Conservation (phyloP, 2,329 filamentous ascomycete species). For the Akanthomyces lecanii region DNA sequence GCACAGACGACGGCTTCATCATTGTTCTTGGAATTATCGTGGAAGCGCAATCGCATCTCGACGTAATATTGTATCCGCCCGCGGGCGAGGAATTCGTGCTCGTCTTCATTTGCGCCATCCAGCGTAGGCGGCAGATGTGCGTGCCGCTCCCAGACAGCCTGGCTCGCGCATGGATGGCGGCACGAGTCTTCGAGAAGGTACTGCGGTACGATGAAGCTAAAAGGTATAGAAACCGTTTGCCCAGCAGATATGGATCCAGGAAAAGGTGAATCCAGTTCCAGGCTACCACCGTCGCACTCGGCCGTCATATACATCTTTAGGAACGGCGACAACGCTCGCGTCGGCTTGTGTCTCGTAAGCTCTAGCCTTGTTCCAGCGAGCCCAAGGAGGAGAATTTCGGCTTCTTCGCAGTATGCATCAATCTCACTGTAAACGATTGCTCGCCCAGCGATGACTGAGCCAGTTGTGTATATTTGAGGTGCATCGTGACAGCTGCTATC, state of each 20-base stretch:
- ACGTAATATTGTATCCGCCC: slow-evolving; percentile 11
- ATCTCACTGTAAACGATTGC: neutral
- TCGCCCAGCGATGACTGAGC: neutral
- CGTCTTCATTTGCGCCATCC: neutral
- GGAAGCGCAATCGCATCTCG: slow-evolving; percentile 7
- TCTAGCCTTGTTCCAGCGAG: slow-evolving; percentile 7
- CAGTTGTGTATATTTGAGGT: neutral
- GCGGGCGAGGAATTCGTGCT: slow-evolving; percentile 1
- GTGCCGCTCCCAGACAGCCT: slow-evolving; percentile 9
- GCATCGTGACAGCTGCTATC: neutral
- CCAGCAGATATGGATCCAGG: neutral
- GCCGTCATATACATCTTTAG: slow-evolving; percentile 11
- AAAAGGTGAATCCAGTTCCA: neutral
- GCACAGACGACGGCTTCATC: neutral
- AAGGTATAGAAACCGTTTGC: neutral
- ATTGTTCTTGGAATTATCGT: neutral
- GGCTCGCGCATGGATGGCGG: slow-evolving; percentile 1
- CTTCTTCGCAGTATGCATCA: slow-evolving; percentile 2
- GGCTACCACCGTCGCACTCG: neutral
- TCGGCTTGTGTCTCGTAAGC: slow-evolving; percentile 9
- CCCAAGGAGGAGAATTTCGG: slow-evolving; percentile 8
- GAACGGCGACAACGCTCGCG: slow-evolving; percentile 2
- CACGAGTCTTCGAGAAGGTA: slow-evolving; percentile 6
- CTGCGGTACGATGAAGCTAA: slow-evolving; percentile 11
- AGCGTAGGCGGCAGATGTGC: slow-evolving; percentile 4